Evolutionary conservation across 2,329 filamentous ascomycete genomes (phyloP).

Genomic region (Aspergillus ochraceus): DNA sequence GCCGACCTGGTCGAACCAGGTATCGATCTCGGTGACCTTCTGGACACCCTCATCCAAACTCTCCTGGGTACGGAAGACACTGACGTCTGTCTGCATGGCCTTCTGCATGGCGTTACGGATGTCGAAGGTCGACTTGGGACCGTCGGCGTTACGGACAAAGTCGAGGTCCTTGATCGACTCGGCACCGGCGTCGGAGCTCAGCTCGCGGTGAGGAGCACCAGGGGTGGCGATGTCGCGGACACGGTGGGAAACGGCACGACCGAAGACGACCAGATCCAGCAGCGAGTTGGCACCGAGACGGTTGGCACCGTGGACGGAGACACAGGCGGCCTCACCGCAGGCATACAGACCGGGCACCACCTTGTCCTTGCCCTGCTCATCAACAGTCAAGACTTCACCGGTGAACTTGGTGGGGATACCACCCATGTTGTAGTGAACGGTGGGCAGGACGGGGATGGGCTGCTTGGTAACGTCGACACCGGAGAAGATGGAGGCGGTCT

Average conservation of each 20-base stretch:
- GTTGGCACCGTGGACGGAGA: conserved; percentile 98
- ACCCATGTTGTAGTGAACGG: conserved; percentile 99
- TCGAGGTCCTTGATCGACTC: conserved; percentile 85
- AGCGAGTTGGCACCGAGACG: conserved; percentile 97
- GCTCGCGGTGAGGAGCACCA: conserved; percentile 74
- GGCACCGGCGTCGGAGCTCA: conserved; percentile 82
- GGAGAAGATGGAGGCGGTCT: conserved; percentile 95
- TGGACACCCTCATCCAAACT: conserved; percentile 89
- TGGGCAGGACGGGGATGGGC: conserved; percentile 93
- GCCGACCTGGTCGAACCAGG: conserved; percentile 76
- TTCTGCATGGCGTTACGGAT: conserved; percentile 94
- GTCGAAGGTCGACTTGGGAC: conserved; percentile 83
- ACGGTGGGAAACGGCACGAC: conserved; percentile 93
- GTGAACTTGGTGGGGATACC: conserved; percentile 98
- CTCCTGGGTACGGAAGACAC: conserved; percentile 93
- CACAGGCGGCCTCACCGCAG: conserved; percentile 94
- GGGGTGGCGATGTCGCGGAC: conserved; percentile 93
- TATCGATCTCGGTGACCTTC: conserved; percentile 83
- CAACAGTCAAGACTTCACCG: conserved; percentile 88
- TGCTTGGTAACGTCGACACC: conserved; percentile 97
- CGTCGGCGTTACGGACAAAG: conserved; percentile 77
- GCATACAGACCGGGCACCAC: conserved; percentile 93
- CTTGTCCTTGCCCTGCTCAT: conserved; percentile 84
- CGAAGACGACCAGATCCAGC: conserved; percentile 95
- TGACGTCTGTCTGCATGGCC: conserved; percentile 96